A percentile compares a stretch with the other conserved stretches of the same genome.
phyloP scores from a whole-genome alignment of 2,329 filamentous ascomycete genomes.

The Neonectria faginata region DNA sequence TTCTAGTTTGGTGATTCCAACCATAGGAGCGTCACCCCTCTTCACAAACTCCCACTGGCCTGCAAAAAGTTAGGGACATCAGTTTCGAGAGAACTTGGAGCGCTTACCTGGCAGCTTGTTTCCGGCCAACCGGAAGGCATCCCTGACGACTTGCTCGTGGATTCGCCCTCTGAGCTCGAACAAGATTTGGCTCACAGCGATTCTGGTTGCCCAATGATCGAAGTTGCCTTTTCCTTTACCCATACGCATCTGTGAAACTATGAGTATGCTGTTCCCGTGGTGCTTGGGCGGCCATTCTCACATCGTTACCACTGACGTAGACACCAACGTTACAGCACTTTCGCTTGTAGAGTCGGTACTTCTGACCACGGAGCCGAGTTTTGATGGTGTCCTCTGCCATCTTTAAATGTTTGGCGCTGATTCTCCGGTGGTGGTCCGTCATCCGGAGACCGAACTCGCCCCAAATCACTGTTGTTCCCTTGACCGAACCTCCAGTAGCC shows the following conservation, averaged over 20 bases:
- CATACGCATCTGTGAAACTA: constrained; percentile 80
- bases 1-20: constrained; percentile 91
- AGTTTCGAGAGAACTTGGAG: constrained; percentile 2
- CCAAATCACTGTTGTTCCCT: constrained; percentile 96
- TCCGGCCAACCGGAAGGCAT: constrained; percentile 93
- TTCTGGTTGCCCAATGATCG: constrained; percentile 93
- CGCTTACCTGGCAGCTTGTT: constrained; percentile 90
- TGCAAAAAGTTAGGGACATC: constrained; percentile 49
- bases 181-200: constrained; percentile 89
- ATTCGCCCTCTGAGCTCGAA: constrained; percentile 93
- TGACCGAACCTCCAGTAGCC: constrained; percentile 87
- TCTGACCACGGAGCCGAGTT: constrained; percentile 86
- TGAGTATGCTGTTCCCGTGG: constrained; percentile 33
- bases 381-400: constrained; percentile 95
- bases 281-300: constrained; percentile 51
- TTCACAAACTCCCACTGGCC: constrained; percentile 93
- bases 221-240: constrained; percentile 98
- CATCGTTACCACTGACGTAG: constrained; percentile 94
- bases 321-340: constrained; percentile 94
- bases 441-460: constrained; percentile 96
- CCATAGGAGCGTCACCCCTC: constrained; percentile 89
- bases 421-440: constrained; percentile 90
- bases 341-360: constrained; percentile 91
- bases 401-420: constrained; percentile 87
- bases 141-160: constrained; percentile 93